These are phyloP conservation scores for Calonectria ilicicola DNA, from an alignment of 2,329 filamentous ascomycete species.

Conservation along the genomic window DNA sequence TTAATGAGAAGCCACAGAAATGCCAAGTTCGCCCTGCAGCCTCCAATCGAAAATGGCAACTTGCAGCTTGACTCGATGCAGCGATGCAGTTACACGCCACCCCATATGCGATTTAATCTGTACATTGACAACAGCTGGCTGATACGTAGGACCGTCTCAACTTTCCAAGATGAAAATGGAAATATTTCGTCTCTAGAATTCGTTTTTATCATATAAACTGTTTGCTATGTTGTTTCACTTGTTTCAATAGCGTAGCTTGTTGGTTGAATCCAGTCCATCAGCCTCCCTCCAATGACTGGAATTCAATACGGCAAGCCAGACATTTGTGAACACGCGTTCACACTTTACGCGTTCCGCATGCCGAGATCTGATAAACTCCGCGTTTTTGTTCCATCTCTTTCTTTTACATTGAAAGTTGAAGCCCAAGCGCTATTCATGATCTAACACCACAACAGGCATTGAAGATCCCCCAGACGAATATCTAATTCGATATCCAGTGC, in stretches of 20 bases:
- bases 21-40: neutral
- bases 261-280: neutral
- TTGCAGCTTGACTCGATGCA: neutral
- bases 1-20: neutral
- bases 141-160: neutral
- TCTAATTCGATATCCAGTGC: neutral
- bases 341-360: neutral
- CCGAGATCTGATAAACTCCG: neutral
- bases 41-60: neutral
- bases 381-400: neutral
- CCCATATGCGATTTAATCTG: neutral
- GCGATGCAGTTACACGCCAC: neutral
- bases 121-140: neutral
- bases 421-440: neutral
- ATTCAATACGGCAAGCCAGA: neutral
- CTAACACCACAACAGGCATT: neutral
- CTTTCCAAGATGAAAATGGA: neutral
- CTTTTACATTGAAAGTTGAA: neutral
- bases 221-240: neutral
- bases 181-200: neutral
- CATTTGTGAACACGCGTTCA: neutral
- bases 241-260: neutral
- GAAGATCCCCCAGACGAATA: neutral
- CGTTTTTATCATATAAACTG: neutral
- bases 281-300: slow-evolving; percentile 7